Evolutionary conservation across 2,329 filamentous ascomycete genomes (phyloP).

Genomic region (Xylaria sp.): DNA sequence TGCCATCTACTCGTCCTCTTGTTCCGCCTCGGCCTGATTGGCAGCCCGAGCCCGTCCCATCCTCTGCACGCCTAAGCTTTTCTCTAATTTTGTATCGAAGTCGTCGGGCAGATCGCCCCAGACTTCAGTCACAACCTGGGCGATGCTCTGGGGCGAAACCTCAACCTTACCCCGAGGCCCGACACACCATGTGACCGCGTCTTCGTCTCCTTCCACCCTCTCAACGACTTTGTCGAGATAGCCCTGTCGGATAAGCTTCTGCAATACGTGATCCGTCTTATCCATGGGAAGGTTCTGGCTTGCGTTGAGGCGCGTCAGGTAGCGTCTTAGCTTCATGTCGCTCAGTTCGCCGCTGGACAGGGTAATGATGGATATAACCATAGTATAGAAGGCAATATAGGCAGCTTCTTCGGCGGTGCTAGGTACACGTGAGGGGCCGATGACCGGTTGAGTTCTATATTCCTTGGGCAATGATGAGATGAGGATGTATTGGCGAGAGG

Average conservation of each 20-base stretch:
- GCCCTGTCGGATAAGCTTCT: constrained; percentile 77
- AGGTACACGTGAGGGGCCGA: constrained; percentile 70
- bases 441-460: constrained; percentile 70
- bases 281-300: constrained; percentile 75
- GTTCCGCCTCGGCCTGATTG: constrained; percentile 27
- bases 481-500: constrained; percentile 77
- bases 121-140: constrained; percentile 68
- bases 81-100: constrained; percentile 63
- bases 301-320: constrained; percentile 76
- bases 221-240: constrained; percentile 82
- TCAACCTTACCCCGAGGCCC: constrained; percentile 87
- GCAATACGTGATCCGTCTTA: constrained; percentile 76
- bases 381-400: constrained; percentile 81
- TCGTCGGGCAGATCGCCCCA: constrained; percentile 61
- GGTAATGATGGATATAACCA: constrained; percentile 77
- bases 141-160: constrained; percentile 77
- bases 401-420: constrained; percentile 72
- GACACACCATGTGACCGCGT: constrained; percentile 79
- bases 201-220: constrained; percentile 68
- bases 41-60: constrained; percentile 26
- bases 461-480: constrained; percentile 71
- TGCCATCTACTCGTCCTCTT: constrained; percentile 11
- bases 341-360: constrained; percentile 75
- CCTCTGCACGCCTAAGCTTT: constrained; percentile 62
- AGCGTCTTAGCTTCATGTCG: constrained; percentile 78